These are phyloP conservation scores for Trypanosoma grayi DNA, from an alignment of 208 protist species.

Conservation along the genomic window DNA sequence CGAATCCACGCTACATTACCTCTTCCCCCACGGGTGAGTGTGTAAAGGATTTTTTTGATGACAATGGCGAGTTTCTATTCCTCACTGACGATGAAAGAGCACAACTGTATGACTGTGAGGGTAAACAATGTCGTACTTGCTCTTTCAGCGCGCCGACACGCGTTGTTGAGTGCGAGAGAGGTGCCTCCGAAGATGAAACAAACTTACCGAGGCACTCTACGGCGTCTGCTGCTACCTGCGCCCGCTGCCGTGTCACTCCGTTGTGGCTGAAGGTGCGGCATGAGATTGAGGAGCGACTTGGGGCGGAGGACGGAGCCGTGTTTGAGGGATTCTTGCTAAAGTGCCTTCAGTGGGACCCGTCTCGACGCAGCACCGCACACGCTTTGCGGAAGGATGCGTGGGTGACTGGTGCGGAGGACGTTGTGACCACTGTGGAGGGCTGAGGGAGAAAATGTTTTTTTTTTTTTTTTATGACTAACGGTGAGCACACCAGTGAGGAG, in stretches of 20 bases:
- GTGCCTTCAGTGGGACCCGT: constrained; percentile 59
- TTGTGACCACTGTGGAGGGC: too few species aligned
- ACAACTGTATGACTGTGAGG: constrained; percentile 26
- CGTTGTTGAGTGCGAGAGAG: too few species aligned
- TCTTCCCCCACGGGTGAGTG: constrained; percentile 38
- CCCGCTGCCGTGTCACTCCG: constrained; percentile 30
- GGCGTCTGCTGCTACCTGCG: constrained; percentile 11
- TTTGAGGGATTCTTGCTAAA: constrained; percentile 44
- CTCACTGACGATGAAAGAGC: constrained; percentile 28
- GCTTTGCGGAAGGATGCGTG: constrained; percentile 36
- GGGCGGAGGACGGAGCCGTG: constrained; percentile 26
- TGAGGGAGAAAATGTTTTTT: too few species aligned
- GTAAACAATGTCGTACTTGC: not conserved
- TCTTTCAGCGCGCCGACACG: too few species aligned
- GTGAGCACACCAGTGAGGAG: too few species aligned
- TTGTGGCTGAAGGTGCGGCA: constrained; percentile 36
- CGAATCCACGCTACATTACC: constrained; percentile 32
- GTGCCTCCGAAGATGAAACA: not conserved
- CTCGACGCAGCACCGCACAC: constrained; percentile 30
- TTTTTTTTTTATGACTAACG: too few species aligned
- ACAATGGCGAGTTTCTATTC: constrained; percentile 38
- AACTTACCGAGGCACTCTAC: not conserved
- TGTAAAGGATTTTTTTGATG: constrained; percentile 52
- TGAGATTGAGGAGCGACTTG: constrained; percentile 30
- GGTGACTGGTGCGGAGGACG: constrained; percentile 21